Conservation (phyloP, 768 basidiomycete genomes). For the Mycena amicta region DNA sequence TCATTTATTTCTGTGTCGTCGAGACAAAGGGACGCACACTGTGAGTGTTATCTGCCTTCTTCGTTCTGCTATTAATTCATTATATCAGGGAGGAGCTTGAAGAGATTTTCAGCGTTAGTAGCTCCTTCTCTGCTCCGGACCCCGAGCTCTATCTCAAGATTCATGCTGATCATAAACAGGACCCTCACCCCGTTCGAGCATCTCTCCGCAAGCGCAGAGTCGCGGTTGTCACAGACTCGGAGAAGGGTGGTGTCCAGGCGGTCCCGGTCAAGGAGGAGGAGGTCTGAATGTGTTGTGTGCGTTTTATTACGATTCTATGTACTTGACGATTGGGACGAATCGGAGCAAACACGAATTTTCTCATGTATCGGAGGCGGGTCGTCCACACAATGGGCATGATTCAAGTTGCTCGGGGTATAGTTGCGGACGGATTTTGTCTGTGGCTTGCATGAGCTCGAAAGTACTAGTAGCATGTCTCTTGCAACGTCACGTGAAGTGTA, state of each 20-base stretch:
- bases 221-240: constrained; percentile 40
- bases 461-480: too few relatives aligned
- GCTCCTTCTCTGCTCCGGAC: neutral
- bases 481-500: too few relatives aligned
- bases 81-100: constrained; percentile 41
- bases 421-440: too few relatives aligned
- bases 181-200: constrained; percentile 37
- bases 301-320: too few relatives aligned
- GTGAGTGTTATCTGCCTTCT: constrained; percentile 27
- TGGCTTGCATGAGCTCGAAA: too few relatives aligned
- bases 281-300: too few relatives aligned
- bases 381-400: too few relatives aligned
- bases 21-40: constrained; percentile 47
- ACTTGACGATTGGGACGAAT: too few relatives aligned
- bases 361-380: too few relatives aligned
- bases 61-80: neutral
- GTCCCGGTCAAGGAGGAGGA: constrained; percentile 12
- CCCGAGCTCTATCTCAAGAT: neutral
- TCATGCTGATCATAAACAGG: constrained; percentile 25
- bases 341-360: too few relatives aligned
- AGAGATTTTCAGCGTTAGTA: constrained; percentile 42
- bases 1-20: constrained; percentile 43
- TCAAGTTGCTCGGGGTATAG: too few relatives aligned
- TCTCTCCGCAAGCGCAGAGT: constrained; percentile 43
- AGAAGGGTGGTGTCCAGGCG: constrained; percentile 29